phyloP scores from a whole-genome alignment of 257 asterid species.

The Thymus mandschuricus region DNA sequence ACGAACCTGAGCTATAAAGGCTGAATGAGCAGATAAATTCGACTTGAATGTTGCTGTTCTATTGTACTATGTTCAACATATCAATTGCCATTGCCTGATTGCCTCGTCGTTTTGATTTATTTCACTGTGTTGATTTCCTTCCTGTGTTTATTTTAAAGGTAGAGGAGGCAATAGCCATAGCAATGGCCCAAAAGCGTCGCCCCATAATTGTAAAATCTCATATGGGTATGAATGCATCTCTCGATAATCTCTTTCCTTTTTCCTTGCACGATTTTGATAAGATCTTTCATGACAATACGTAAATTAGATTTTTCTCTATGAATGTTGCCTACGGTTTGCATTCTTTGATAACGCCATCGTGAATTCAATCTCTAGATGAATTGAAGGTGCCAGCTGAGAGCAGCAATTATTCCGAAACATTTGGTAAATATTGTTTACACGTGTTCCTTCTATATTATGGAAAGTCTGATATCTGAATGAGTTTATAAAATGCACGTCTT shows the following conservation, averaged over 20 bases:
- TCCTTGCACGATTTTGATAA: background rate
- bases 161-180: conserved; percentile 84
- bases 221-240: conserved; percentile 43
- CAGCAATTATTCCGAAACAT: conserved; percentile 57
- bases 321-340: too few species aligned
- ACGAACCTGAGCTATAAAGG: background rate
- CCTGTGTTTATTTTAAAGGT: conserved; percentile 50
- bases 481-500: conserved; percentile 2
- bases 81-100: background rate
- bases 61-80: background rate
- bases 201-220: conserved; percentile 48
- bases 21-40: background rate
- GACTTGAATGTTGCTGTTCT: background rate
- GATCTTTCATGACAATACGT: background rate
- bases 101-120: background rate
- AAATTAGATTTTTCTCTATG: too few species aligned
- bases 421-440: conserved; percentile 48
- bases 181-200: conserved; percentile 84
- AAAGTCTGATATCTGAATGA: background rate
- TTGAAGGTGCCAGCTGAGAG: conserved; percentile 74
- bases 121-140: background rate
- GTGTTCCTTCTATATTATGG: background rate
- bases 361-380: conserved; percentile 55
- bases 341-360: background rate
- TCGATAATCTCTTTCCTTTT: background rate